Evolutionary conservation across 2,329 filamentous ascomycete genomes (phyloP), one percentile per base, ranked within the genome.

Genomic region (Lojkania enalia): DNA sequence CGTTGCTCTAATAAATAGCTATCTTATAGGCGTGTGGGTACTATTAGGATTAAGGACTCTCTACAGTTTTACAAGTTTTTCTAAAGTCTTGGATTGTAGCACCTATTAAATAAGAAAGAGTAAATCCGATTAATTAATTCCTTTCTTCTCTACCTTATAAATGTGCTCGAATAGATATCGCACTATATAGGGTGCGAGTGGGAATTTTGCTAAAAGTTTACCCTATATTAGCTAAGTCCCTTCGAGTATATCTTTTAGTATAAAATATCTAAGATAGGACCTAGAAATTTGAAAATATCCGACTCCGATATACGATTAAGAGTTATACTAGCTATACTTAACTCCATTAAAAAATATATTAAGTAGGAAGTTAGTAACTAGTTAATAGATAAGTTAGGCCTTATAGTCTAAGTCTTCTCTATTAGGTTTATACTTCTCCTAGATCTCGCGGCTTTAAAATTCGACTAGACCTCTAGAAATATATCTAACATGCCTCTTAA

Each of bases 331-430:
- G 31, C 20, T 2, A 39, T 14, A 6, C 3, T 30, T 23, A 19
- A 23, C 20, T 12, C 35, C n/a, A 1, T 46, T 48, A 23, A 53
- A n/a, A 44, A 44, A 49, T 3, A 18, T 41, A 4, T 42, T 35
- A 14, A 37, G 29, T 15, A 55, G 21, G 32, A 39, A 52, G 14
- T 54, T 46, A n/a, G 53, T 46, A 6, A 56, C 53, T 20, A 48
- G 54, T 32, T 55, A 46, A 20, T 54, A 46, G 18, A 54, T 55
- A 16, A 57, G 39, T 13, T 57, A 50, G 2, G 50, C 52, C 30
- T 57, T 48, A 2, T 40, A 41, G 19, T 54, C 47, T 27, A 42
- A 39, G 11, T 48, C 50, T 44, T 50, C 43, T 27, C 20, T 46
- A 20, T 35, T 2, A 2, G 13, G 43, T n/a, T 50, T 48, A 25